Base-by-base conservation (phyloP, 805 yeast species). In the Saccharomycopsis fodiens region DNA sequence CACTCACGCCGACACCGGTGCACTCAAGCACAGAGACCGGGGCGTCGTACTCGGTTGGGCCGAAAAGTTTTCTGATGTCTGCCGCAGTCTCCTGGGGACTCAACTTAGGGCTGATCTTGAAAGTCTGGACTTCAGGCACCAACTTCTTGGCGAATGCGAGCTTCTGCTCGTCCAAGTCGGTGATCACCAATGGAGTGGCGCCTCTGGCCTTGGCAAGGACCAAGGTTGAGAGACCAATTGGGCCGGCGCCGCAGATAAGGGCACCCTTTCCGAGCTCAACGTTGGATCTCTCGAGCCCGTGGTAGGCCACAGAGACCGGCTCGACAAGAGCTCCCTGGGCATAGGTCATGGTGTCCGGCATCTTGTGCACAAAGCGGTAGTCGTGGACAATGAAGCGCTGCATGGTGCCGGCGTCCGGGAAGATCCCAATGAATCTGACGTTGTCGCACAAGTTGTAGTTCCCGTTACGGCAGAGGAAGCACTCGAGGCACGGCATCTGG, bases 271-370 rank as follows among this genome's bases (percentile, higher is more conserved):
- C 79, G n/a, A 73, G 55, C 44, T 60, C 62, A 37, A 76, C 59
- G 15, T 70, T 68, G 2, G 77, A 68, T 52, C 72, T 62, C 53
- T 67, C 68, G 39, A 76, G 64, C 22, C 77, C 81, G 44, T 73
- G 76, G 44, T 70, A 64, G 2, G 73, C 78, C 40, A 76, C 82
- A 15, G 72, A 64, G 29, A 76, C 61, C 2, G 79, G 79, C 59
- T 76, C 80, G 17, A 73, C 72, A 43, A 76, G 56, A 1, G 81
- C 79, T 30, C 79, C 82, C 52, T 72, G 70, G 45, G 67, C 73
- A 54, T 62, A 73, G 7, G 74, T 54, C 71, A 76, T 65, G 46
- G 46, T 47, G 13, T 62, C 68, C 31, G 73, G 72, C 15, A 69
- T 51, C 48, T 63, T 65, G 57, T 57, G 63, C 23, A 65, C 64